phyloP scores from a whole-genome alignment of 78 protist genomes.

The Planoprotostelium fungivorum region DNA sequence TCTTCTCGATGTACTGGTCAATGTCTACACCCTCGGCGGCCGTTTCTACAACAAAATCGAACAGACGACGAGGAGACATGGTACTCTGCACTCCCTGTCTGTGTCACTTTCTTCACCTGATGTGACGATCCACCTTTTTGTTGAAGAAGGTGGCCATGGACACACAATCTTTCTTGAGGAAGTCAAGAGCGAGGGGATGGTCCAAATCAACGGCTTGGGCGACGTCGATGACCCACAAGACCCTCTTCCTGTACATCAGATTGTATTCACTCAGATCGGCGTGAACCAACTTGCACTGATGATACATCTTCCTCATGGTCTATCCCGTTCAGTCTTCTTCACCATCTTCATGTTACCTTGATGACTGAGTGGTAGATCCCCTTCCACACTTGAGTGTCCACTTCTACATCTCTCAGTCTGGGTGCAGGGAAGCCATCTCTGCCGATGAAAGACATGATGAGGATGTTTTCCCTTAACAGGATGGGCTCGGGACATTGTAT shows the following conservation, averaged over 20 bases:
- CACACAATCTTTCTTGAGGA: constrained; percentile 38
- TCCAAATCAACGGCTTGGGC: constrained; percentile 90
- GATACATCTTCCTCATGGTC: constrained; percentile 73
- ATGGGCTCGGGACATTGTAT: constrained; percentile 5
- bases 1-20: not conserved
- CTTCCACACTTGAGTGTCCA: not conserved
- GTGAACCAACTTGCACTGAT: constrained; percentile 85
- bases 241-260: constrained; percentile 47
- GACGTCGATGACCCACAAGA: constrained; percentile 73
- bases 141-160: not conserved
- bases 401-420: not conserved
- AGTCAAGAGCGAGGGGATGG: constrained; percentile 86
- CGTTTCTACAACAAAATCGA: not conserved
- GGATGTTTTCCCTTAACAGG: not conserved
- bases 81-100: not conserved
- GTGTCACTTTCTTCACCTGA: too few relatives aligned
- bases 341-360: not conserved
- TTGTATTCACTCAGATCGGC: constrained; percentile 93
- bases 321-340: constrained; percentile 6
- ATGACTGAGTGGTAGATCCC: not conserved
- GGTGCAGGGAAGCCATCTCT: constrained; percentile 9
- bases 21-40: not conserved
- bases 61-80: not conserved
- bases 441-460: constrained; percentile 10
- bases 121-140: not conserved